Evolutionary conservation across 2,329 filamentous ascomycete genomes (phyloP), one percentile per base, ranked within the genome.

Genomic region (Chaetomium sp.): DNA sequence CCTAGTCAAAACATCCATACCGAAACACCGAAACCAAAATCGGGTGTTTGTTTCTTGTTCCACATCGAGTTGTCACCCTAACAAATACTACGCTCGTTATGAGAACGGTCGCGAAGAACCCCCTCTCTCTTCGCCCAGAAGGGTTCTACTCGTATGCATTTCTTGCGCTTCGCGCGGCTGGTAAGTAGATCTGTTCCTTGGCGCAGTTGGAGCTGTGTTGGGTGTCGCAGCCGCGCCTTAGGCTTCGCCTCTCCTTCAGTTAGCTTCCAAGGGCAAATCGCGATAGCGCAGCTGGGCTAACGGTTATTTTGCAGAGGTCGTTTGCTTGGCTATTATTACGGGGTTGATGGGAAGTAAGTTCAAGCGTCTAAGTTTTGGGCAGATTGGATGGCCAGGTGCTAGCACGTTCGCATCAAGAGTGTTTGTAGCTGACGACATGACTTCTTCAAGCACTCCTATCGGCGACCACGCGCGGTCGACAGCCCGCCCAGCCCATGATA

Each of bases 261-360:
- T 27, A 27, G 19, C 19, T 27, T 27, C 19, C 19, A 27, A 27
- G 19, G 19, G 19, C 19, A 27, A 27, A 27, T 27, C 19, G 19
- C 19, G 19, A 27, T 27, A 27, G 19, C 19, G 19, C 19, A 27
- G 19, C 19, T 27, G 19, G 19, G 35, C 12, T 43, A 19, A 37
- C 34, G 10, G 6, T 48, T 48, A 10, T 9, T 37, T 32, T 14
- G 2, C 12, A 48, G 85, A 95, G 69, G 78, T 82, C 57, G 72
- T 87, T 60, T 82, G 82, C 33, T 85, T 96, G 67, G 77, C 94
- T 56, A 77, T 85, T 56, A 84, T 94, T 62, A 86, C 95, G 61
- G 89, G 90, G 46, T 82, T 96, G 69, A 84, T 84, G 0, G 82
- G 87, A 66, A 90, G 48, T 49, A 49, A n/a, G 48, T 49, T 11